A percentile compares a stretch with the other conserved stretches of the same genome.
phyloP scores from a whole-genome alignment of 1,284 basidiomycete genomes.

The Pseudozyma hubeiensis region DNA sequence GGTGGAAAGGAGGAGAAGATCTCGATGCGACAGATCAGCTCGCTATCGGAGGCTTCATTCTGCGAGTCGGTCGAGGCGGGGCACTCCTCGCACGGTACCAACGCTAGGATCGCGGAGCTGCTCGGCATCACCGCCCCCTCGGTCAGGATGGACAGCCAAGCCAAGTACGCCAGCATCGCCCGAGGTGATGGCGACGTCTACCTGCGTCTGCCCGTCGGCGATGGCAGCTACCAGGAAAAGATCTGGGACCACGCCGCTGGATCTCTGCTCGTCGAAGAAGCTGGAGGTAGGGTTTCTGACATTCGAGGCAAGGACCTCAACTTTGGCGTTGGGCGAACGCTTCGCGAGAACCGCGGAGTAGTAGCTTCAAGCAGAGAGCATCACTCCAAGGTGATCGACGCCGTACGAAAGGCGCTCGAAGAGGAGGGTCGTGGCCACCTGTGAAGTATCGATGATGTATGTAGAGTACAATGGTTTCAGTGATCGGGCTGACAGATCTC shows the following conservation, averaged over 20 bases:
- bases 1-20: conserved; percentile 52
- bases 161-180: conserved; percentile 90
- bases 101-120: conserved; percentile 77
- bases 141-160: conserved; percentile 96
- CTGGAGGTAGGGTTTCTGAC: conserved; percentile 87
- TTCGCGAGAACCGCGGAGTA: conserved; percentile 88
- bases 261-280: conserved; percentile 84
- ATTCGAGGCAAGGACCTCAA: conserved; percentile 82
- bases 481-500: too few species aligned
- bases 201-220: conserved; percentile 85
- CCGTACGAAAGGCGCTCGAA: conserved; percentile 77
- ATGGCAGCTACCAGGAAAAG: conserved; percentile 84
- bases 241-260: conserved; percentile 98
- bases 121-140: conserved; percentile 78
- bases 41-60: conserved; percentile 75
- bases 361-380: conserved; percentile 79
- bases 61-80: conserved; percentile 94
- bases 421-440: conserved; percentile 70
- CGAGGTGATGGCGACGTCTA: conserved; percentile 91
- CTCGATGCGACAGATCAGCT: conserved; percentile 58
- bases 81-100: conserved; percentile 89
- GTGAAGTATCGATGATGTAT: not conserved
- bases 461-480: too few species aligned
- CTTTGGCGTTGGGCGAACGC: conserved; percentile 86
- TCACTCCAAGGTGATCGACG: conserved; percentile 79